Conservation (phyloP, 1,284 basidiomycete species). For the Tilletia indica region DNA sequence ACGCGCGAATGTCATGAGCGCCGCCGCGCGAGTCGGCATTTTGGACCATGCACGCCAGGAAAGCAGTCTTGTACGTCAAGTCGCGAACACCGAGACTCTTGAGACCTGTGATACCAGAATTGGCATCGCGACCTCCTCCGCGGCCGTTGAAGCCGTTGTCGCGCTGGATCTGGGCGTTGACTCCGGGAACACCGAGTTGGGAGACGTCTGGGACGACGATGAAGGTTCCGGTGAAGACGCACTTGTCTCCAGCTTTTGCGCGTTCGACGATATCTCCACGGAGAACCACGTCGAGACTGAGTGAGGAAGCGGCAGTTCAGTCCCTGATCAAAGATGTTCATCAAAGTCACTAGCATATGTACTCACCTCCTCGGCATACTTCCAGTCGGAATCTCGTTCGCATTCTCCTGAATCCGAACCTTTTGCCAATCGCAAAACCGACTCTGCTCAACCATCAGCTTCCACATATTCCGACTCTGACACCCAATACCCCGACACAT, state of each 20-base stretch:
- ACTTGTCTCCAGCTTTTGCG: conserved; percentile 98
- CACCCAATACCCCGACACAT: conserved; percentile 91
- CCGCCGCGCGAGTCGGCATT: conserved; percentile 69
- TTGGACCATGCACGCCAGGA: conserved; percentile 95
- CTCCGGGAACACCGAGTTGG: conserved; percentile 90
- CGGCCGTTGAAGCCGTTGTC: conserved; percentile 64
- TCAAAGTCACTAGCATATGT: background rate
- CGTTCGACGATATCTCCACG: conserved; percentile 92
- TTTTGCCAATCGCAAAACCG: conserved; percentile 99
- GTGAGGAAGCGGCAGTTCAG: background rate
- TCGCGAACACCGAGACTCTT: conserved; percentile 93
- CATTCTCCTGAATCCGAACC: conserved; percentile 97
- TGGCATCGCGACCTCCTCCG: conserved; percentile 65
- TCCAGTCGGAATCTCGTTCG: conserved; percentile 96
- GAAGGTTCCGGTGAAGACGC: conserved; percentile 94
- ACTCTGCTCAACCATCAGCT: conserved; percentile 90
- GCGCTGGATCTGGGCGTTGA: conserved; percentile 86
- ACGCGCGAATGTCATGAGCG: conserved; percentile 59
- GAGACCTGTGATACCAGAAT: conserved; percentile 80
- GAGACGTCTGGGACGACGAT: conserved; percentile 98
- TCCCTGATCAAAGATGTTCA: no score
- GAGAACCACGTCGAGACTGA: conserved; percentile 84
- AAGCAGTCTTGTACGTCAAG: conserved; percentile 96
- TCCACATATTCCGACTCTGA: conserved; percentile 85
- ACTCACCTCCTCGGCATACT: conserved; percentile 82